Conservation (phyloP, 768 basidiomycete species). For the Jaapia argillacea region DNA sequence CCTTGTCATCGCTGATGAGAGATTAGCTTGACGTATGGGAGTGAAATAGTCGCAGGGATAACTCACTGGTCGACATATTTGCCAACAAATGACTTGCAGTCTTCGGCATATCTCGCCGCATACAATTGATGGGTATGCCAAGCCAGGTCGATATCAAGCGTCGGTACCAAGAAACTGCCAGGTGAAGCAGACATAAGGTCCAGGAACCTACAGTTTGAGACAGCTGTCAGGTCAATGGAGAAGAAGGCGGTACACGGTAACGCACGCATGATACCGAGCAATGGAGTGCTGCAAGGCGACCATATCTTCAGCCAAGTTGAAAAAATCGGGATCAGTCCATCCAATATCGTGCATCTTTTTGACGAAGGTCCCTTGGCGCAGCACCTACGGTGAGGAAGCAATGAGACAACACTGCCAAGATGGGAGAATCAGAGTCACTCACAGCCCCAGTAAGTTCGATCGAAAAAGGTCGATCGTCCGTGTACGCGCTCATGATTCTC, state of each 20-base stretch:
- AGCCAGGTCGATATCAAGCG: slow-evolving; percentile 62
- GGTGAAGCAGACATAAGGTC: slow-evolving; percentile 40
- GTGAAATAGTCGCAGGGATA: neutral
- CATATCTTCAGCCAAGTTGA: slow-evolving; percentile 27
- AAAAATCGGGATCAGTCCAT: slow-evolving; percentile 37
- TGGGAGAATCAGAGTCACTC: slow-evolving; percentile 8
- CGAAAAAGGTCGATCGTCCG: slow-evolving; percentile 41
- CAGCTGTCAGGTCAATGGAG: neutral
- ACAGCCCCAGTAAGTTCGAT: slow-evolving; percentile 51
- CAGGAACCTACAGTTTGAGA: slow-evolving; percentile 30
- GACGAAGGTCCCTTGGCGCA: slow-evolving; percentile 48
- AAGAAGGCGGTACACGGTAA: slow-evolving; percentile 8
- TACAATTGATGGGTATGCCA: slow-evolving; percentile 71
- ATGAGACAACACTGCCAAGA: neutral
- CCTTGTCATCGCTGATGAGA: slow-evolving; percentile 39
- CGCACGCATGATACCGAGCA: slow-evolving; percentile 51
- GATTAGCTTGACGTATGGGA: neutral
- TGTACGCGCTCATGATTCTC: slow-evolving; percentile 41
- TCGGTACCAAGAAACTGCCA: slow-evolving; percentile 40
- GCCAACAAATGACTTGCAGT: slow-evolving; percentile 32
- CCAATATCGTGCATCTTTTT: slow-evolving; percentile 39
- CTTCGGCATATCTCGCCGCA: slow-evolving; percentile 30
- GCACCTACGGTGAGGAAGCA: slow-evolving; percentile 27
- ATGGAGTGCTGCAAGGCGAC: slow-evolving; percentile 36
- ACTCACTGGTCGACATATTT: slow-evolving; percentile 48